A percentile compares a stretch with the other conserved stretches of the same genome.
Conservation (phyloP, 371 early-diverging fungal species). For the Mortierella sp. region DNA sequence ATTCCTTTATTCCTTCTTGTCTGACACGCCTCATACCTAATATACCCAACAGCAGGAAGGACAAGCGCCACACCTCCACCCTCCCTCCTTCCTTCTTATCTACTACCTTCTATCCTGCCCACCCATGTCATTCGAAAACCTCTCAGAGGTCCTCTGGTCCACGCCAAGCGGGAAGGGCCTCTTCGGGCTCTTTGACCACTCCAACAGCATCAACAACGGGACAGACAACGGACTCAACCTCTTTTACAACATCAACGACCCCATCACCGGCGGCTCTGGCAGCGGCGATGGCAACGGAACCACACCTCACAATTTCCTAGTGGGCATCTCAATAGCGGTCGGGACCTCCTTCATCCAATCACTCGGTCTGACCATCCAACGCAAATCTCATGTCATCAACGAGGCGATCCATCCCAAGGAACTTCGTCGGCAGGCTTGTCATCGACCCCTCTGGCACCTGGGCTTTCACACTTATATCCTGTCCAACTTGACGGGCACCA, state of each 20-base stretch:
- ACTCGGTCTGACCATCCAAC: conserved; percentile 81
- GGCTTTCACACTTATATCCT: conserved; percentile 77
- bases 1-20: background rate
- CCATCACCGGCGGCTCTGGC: background rate
- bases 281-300: conserved; percentile 10
- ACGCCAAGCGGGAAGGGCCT: conserved; percentile 40
- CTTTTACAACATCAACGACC: conserved; percentile 14
- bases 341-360: conserved; percentile 76
- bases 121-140: conserved; percentile 48
- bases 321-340: conserved; percentile 69
- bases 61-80: background rate
- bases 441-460: conserved; percentile 66
- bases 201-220: conserved; percentile 10
- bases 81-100: background rate
- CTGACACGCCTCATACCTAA: background rate
- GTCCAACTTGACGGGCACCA: conserved; percentile 80
- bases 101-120: background rate
- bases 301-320: conserved; percentile 44
- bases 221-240: conserved; percentile 9
- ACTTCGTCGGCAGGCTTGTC: conserved; percentile 64
- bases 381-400: conserved; percentile 76
- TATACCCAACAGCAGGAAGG: conserved; percentile 8
- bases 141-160: conserved; percentile 57
- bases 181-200: conserved; percentile 38
- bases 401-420: conserved; percentile 69